These are phyloP conservation scores for Umbelopsis sp. DNA, from an alignment of 192 early-diverging fungal genomes.

Conservation along the genomic window DNA sequence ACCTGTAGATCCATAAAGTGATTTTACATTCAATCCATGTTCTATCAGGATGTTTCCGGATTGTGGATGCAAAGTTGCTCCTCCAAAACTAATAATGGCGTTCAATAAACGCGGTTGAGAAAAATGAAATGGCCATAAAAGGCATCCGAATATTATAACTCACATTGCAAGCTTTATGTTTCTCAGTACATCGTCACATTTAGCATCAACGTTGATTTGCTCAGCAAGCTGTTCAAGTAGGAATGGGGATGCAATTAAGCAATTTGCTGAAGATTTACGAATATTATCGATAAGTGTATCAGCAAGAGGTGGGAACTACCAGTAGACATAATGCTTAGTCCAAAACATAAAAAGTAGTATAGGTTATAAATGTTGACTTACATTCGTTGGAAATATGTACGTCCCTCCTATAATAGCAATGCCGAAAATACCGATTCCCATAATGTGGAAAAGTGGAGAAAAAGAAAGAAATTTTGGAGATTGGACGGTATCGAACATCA, in stretches of 20 bases:
- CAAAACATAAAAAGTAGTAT: not conserved
- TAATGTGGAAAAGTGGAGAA: not conserved
- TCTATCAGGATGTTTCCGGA: not conserved
- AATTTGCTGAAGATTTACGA: not conserved
- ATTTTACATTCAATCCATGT: constrained; percentile 1
- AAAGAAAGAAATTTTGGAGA: not conserved
- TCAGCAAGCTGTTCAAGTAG: not conserved
- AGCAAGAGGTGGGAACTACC: not conserved
- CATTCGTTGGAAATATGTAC: constrained; percentile 15
- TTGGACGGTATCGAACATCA: not conserved
- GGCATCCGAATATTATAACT: not conserved
- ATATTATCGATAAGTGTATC: not conserved
- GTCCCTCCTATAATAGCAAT: not conserved
- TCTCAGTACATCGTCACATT: not conserved
- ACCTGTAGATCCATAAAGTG: constrained; percentile 20
- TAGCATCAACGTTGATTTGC: not conserved
- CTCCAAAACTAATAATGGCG: not conserved
- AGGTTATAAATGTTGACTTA: not conserved
- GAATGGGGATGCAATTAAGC: not conserved
- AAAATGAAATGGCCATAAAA: too few relatives aligned
- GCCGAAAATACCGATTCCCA: not conserved
- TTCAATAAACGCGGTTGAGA: too few relatives aligned
- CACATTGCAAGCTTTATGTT: not conserved
- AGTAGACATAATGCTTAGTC: not conserved
- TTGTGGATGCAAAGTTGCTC: constrained; percentile 20